Percentiles rank a stretch among this genome's conserved stretches.
Conservation (phyloP, 176 grass and related monocot genomes). For the Lolium multiflorum region DNA sequence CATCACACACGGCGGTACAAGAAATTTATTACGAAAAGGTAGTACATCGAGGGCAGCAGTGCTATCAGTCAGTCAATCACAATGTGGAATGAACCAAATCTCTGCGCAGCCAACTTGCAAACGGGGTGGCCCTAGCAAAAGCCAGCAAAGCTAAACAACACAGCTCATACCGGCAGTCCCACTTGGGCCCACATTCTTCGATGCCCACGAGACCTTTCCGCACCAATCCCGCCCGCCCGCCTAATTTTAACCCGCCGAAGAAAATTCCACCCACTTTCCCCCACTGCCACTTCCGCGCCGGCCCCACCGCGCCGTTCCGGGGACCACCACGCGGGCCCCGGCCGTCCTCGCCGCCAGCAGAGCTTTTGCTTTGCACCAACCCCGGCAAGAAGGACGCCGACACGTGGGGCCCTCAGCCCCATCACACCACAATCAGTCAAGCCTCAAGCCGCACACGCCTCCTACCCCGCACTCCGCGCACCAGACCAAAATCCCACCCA, state of each 20-base stretch:
- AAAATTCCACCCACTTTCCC: constrained; percentile 15
- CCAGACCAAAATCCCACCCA: constrained; percentile 13
- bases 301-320: constrained; percentile 4
- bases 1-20: not conserved
- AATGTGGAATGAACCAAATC: not conserved
- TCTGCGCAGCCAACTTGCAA: not conserved
- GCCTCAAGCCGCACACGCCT: constrained; percentile 18
- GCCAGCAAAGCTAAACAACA: constrained; percentile 48
- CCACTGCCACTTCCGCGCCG: not conserved
- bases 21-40: not conserved
- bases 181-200: constrained; percentile 42
- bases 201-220: constrained; percentile 65
- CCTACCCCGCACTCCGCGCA: constrained; percentile 24
- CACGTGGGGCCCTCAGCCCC: constrained; percentile 47
- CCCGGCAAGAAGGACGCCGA: constrained; percentile 45
- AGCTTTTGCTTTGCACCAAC: constrained; percentile 47
- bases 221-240: constrained; percentile 62
- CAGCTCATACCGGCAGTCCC: constrained; percentile 54
- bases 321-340: not conserved
- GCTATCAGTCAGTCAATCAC: not conserved
- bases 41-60: not conserved
- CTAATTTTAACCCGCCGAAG: constrained; percentile 24
- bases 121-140: constrained; percentile 53
- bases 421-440: constrained; percentile 53
- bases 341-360: not conserved